phyloP scores from a whole-genome alignment of 2,329 filamentous ascomycete genomes.

The Pezizomycotina sp. region DNA sequence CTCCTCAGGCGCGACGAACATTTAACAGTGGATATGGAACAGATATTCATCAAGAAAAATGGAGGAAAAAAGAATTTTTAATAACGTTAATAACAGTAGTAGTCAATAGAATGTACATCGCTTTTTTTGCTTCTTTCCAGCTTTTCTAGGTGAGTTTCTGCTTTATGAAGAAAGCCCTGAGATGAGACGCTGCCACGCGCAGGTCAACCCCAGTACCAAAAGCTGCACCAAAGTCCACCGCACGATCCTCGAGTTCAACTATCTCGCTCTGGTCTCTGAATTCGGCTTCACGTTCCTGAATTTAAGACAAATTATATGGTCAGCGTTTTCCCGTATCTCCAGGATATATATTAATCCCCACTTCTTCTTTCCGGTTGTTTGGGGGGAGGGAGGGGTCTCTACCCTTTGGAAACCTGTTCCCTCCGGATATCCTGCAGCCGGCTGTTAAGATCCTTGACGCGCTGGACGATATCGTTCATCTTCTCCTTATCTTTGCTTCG shows the following conservation, averaged over 20 bases:
- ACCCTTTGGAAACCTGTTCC: slow-evolving; percentile 96
- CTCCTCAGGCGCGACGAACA: too few species aligned
- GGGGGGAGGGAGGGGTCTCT: slow-evolving; percentile 27
- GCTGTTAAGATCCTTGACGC: slow-evolving; percentile 76
- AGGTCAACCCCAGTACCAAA: slow-evolving; percentile 66
- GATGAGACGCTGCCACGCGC: slow-evolving; percentile 88
- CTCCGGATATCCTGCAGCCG: slow-evolving; percentile 73
- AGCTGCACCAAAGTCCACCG: slow-evolving; percentile 90
- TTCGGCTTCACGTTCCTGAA: slow-evolving; percentile 76
- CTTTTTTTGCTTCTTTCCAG: too few species aligned
- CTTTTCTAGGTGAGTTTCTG: slow-evolving; percentile 93
- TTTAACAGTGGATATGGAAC: too few species aligned
- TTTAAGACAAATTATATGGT: slow-evolving; percentile 25
- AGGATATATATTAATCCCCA: too few species aligned
- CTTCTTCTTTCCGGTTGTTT: too few species aligned
- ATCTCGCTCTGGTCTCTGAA: slow-evolving; percentile 95
- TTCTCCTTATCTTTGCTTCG: slow-evolving; percentile 87
- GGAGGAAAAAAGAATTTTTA: too few species aligned
- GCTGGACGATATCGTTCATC: slow-evolving; percentile 73
- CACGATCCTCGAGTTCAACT: slow-evolving; percentile 78
- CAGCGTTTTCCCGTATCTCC: too few species aligned
- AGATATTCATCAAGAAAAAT: too few species aligned
- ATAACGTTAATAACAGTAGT: too few species aligned
- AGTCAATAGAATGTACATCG: too few species aligned
- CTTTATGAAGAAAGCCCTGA: slow-evolving; percentile 98